A percentile compares a stretch with the other conserved stretches of the same genome.
These are phyloP conservation scores for Euphorbia pulcherrima DNA, from an alignment of 345 rosid genomes.

Conservation along the genomic window DNA sequence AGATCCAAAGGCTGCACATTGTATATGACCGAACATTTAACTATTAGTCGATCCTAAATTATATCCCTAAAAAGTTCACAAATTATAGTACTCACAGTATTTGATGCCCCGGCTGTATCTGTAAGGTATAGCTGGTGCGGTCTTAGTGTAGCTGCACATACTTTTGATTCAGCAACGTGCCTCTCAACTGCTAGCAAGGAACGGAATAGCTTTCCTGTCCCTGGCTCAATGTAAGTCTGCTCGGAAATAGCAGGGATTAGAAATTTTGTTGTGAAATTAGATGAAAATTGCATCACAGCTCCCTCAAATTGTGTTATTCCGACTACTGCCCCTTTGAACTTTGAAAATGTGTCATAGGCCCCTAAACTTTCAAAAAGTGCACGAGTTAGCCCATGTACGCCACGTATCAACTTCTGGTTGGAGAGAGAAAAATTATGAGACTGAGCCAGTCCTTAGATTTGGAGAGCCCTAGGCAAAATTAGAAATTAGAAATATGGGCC, in stretches of 20 bases:
- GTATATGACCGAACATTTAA: neutral
- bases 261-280: neutral
- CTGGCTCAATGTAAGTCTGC: slow-evolving; percentile 44
- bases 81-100: slow-evolving; percentile 9
- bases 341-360: no score
- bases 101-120: neutral
- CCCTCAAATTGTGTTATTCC: no score
- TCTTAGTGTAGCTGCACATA: neutral
- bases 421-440: no score
- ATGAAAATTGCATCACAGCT: neutral
- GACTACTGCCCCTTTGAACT: no score
- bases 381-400: no score
- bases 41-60: no score
- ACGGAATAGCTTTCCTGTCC: slow-evolving; percentile 30
- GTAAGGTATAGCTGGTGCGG: neutral
- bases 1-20: slow-evolving; percentile 21
- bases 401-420: no score
- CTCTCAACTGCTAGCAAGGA: slow-evolving; percentile 30
- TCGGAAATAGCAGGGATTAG: neutral
- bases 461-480: no score
- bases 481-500: no score
- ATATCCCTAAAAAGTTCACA: neutral
- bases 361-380: no score
- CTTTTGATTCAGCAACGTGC: slow-evolving; percentile 12
- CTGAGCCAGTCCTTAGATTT: no score